Base-by-base conservation (phyloP, 306 rosid genomes). In the Aeschynomene evenia region DNA sequence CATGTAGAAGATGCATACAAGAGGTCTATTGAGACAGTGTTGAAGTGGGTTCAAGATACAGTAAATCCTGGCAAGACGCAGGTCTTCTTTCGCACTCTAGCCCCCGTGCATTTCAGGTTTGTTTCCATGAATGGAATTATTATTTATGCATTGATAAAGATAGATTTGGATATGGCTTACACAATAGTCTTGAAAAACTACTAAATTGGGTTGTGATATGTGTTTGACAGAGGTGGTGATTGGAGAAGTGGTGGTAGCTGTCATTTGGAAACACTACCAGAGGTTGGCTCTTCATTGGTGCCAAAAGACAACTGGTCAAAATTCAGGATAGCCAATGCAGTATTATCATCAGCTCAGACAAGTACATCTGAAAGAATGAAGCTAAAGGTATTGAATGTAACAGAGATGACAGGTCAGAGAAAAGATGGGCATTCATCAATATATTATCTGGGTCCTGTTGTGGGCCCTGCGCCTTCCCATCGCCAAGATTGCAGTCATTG, bases 401-500 rank as follows among this genome's bases (percentile, higher is more conserved):
- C 96, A 1, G 51, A 56, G 48, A 79, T 92, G 92, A 84, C 84
- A 18, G 84, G 89, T 22, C 80, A 63, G 65, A 86, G 96, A 76
- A 89, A 89, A 81, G 98, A 92, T 71, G 98, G 96, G 18, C 98
- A 92, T 78, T 84, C 84, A 4, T 92, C 98, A 5, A 28, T 87
- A 11, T 92, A 92, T 74, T 92, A 89, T 81, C 76, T 79, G 0
- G 79, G 84, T 39, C 86, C 74, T 0, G 46, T 16, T 0, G 37
- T 24, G 12, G 89, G 93, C 11, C 85, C 87, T 2, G 85, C 76
- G 4, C 71, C 89, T 39, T 73, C 26, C 36, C 91, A 58, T 20
- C 92, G 96, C 28, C 98, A 92, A 79, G 98, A 92, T 70, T 92
- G 98, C 65, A 92, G 98, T 72, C 98, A 92, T 52, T 92, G 98